Percentiles rank a stretch among this genome's conserved stretches.
These are phyloP conservation scores for Lathyrus oleraceus DNA, from an alignment of 306 rosid species.

Conservation along the genomic window DNA sequence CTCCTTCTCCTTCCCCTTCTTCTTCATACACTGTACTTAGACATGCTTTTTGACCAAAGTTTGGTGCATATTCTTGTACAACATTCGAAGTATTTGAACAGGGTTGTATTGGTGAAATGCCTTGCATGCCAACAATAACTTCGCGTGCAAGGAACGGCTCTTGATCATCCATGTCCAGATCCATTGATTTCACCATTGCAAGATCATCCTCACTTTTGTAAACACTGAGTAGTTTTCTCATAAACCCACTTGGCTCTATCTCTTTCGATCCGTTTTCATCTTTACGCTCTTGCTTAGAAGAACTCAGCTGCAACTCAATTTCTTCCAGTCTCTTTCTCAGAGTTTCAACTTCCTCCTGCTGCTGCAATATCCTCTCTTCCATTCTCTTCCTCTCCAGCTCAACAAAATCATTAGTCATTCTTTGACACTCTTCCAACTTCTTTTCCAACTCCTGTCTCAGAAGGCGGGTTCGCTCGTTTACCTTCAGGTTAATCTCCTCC, in stretches of 20 bases:
- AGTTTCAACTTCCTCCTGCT: constrained; percentile 88
- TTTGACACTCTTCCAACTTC: constrained; percentile 88
- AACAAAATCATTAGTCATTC: constrained; percentile 84
- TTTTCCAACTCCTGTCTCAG: constrained; percentile 76
- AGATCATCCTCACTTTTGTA: constrained; percentile 74
- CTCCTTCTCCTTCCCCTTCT: constrained; percentile 41
- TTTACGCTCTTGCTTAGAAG: constrained; percentile 45
- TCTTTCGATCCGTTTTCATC: constrained; percentile 51
- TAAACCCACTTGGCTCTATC: constrained; percentile 65
- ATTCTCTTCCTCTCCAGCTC: constrained; percentile 90
- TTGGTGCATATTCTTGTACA: constrained; percentile 49
- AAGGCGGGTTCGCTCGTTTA: constrained; percentile 63
- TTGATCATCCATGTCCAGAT: constrained; percentile 94
- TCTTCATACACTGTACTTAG: constrained; percentile 93
- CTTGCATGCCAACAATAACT: constrained; percentile 52
- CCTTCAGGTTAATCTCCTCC: constrained; percentile 82
- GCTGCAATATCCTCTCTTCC: constrained; percentile 87
- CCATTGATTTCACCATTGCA: constrained; percentile 95
- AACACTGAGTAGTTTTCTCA: constrained; percentile 61
- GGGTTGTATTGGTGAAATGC: constrained; percentile 39
- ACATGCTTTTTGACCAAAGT: constrained; percentile 52
- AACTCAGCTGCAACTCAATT: constrained; percentile 67
- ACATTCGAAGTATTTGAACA: constrained; percentile 34
- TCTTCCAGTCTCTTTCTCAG: constrained; percentile 80
- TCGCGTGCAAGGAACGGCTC: constrained; percentile 61